Evolutionary conservation across 2,329 filamentous ascomycete genomes (phyloP).

Genomic region (Pestalotiopsis sp.): DNA sequence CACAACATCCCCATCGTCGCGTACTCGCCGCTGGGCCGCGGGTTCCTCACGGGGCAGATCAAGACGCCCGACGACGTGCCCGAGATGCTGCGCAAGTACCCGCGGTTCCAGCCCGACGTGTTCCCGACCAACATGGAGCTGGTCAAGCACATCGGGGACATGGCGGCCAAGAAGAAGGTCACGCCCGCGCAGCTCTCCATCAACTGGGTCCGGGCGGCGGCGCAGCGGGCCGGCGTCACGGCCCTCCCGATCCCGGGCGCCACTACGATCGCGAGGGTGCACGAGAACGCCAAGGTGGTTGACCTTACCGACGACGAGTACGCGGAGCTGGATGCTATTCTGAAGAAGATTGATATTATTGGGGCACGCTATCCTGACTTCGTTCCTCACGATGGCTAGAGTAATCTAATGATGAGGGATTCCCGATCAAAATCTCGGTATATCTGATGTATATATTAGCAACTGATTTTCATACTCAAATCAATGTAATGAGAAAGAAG

Average conservation of each 20-base stretch:
- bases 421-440: not conserved
- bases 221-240: slow-evolving; percentile 48
- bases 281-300: slow-evolving; percentile 59
- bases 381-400: slow-evolving; percentile 21
- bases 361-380: slow-evolving; percentile 49
- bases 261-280: slow-evolving; percentile 52
- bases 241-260: slow-evolving; percentile 70
- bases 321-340: slow-evolving; percentile 47
- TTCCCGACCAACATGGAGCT: slow-evolving; percentile 67
- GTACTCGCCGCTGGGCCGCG: slow-evolving; percentile 68
- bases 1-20: slow-evolving; percentile 68
- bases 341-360: slow-evolving; percentile 46
- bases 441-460: not conserved
- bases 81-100: slow-evolving; percentile 45
- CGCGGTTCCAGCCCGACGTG: slow-evolving; percentile 62
- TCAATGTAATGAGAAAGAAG: not conserved
- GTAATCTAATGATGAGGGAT: not conserved
- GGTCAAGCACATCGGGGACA: slow-evolving; percentile 52
- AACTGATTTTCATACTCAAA: not conserved
- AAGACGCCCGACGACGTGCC: slow-evolving; percentile 54
- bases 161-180: slow-evolving; percentile 61
- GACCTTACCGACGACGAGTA: slow-evolving; percentile 51
- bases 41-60: slow-evolving; percentile 56
- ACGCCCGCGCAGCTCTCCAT: slow-evolving; percentile 66
- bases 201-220: slow-evolving; percentile 58